Evolutionary conservation across 106 monocot genomes (phyloP).

Genomic region (Gastrodia elata): DNA sequence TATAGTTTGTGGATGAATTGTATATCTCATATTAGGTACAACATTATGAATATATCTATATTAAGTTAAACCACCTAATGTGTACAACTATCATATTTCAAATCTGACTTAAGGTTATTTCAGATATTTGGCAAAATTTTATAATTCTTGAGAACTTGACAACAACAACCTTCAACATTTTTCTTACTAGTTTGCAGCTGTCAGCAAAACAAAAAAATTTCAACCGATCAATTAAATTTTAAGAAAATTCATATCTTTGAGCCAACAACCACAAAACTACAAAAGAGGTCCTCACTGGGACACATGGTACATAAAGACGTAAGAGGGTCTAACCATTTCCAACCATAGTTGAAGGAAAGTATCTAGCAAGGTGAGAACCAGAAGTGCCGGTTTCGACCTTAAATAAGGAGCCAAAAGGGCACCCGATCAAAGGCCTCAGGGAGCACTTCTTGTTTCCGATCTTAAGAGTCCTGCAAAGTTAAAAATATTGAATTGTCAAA

Average conservation of each 20-base stretch:
- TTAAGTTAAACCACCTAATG: no score
- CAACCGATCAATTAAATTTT: background rate
- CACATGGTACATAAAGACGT: background rate
- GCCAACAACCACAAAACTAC: background rate
- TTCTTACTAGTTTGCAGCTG: background rate
- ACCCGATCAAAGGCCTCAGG: constrained; percentile 64
- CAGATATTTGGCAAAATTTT: background rate
- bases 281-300: background rate
- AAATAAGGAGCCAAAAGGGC: constrained; percentile 85
- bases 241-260: background rate
- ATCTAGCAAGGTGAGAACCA: constrained; percentile 33
- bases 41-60: no score
- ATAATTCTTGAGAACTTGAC: background rate
- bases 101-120: background rate
- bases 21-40: no score
- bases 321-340: constrained; percentile 11
- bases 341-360: background rate
- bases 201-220: background rate
- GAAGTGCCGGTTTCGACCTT: constrained; percentile 38
- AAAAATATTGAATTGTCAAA: background rate
- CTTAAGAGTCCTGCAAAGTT: constrained; percentile 54
- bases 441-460: constrained; percentile 84
- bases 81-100: background rate
- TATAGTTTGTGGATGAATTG: no score
- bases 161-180: background rate